Percentiles rank a stretch among this genome's conserved stretches.
These are phyloP conservation scores for Yarrowia sp. DNA, from an alignment of 805 yeast genomes.

Conservation along the genomic window DNA sequence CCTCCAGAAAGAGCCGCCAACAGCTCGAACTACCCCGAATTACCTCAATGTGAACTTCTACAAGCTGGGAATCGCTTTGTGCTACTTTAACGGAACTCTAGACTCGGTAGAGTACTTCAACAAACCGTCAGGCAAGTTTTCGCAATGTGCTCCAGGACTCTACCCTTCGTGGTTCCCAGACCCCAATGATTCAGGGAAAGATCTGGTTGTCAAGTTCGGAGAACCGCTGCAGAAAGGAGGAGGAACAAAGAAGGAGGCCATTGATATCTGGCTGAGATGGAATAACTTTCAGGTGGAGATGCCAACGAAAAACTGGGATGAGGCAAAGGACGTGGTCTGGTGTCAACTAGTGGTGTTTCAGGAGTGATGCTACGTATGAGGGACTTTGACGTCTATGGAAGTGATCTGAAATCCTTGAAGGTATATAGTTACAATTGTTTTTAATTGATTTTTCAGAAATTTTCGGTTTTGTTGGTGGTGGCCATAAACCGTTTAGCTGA, in stretches of 20 bases:
- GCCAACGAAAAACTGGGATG: slow-evolving; percentile 51
- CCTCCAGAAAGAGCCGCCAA: slow-evolving; percentile 15
- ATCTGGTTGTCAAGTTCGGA: slow-evolving; percentile 50
- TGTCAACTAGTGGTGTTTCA: slow-evolving; percentile 48
- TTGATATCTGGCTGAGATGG: slow-evolving; percentile 56
- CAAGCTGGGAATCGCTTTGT: slow-evolving; percentile 43
- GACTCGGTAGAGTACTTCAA: slow-evolving; percentile 53
- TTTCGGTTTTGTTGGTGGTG: no score
- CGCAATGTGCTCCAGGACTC: slow-evolving; percentile 34
- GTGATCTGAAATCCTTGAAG: no score
- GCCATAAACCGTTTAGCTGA: no score
- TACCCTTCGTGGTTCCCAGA: slow-evolving; percentile 43
- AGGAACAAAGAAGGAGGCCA: slow-evolving; percentile 47
- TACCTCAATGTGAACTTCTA: slow-evolving; percentile 40
- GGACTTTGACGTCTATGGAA: no score
- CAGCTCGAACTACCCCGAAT: background rate
- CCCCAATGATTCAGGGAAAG: slow-evolving; percentile 46
- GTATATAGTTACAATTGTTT: no score
- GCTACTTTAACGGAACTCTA: slow-evolving; percentile 40
- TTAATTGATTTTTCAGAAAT: no score
- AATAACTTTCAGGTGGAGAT: slow-evolving; percentile 51
- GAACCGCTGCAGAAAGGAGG: slow-evolving; percentile 56
- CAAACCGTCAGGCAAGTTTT: slow-evolving; percentile 43
- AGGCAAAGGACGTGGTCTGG: slow-evolving; percentile 48
- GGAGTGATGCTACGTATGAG: background rate